phyloP scores from a whole-genome alignment of 2,329 filamentous ascomycete species.

The Aspergillus ruber region DNA sequence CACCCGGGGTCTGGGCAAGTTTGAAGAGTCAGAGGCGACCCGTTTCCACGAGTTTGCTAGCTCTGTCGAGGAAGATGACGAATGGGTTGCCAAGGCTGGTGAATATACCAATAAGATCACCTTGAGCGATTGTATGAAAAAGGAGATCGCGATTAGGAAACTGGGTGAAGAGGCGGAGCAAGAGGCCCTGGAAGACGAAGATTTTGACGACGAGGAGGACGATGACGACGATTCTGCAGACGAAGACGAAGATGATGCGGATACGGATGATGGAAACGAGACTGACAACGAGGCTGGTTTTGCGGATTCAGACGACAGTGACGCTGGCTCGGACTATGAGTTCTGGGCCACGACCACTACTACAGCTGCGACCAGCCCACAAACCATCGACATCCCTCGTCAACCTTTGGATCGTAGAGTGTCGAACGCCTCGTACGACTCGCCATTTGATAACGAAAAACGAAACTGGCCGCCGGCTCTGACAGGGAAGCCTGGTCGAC shows the following conservation, averaged over 20 bases:
- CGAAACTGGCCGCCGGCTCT: conserved; percentile 26
- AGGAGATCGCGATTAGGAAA: conserved; percentile 81
- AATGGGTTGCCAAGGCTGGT: conserved; percentile 75
- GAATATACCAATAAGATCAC: conserved; percentile 67
- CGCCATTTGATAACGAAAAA: conserved; percentile 29
- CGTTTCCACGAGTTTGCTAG: conserved; percentile 88
- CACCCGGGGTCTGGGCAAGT: conserved; percentile 32
- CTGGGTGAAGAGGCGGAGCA: conserved; percentile 86
- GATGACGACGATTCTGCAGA: conserved; percentile 56
- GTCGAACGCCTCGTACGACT: conserved; percentile 52
- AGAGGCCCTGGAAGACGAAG: conserved; percentile 73
- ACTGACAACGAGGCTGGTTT: conserved; percentile 73
- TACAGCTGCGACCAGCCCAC: conserved; percentile 48
- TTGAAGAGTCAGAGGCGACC: conserved; percentile 38
- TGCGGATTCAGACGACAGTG: conserved; percentile 62
- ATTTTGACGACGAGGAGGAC: conserved; percentile 39
- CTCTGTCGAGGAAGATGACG: conserved; percentile 72
- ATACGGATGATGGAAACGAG: conserved; percentile 62
- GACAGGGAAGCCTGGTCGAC: conserved; percentile 20
- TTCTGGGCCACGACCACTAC: conserved; percentile 53
- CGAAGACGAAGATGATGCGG: conserved; percentile 58
- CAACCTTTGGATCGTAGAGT: conserved; percentile 40
- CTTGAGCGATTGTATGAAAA: conserved; percentile 79
- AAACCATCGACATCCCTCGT: conserved; percentile 45
- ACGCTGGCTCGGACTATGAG: conserved; percentile 57